Conservation (phyloP, 2,329 filamentous ascomycete species). For the Emmonsiellopsis sp. region DNA sequence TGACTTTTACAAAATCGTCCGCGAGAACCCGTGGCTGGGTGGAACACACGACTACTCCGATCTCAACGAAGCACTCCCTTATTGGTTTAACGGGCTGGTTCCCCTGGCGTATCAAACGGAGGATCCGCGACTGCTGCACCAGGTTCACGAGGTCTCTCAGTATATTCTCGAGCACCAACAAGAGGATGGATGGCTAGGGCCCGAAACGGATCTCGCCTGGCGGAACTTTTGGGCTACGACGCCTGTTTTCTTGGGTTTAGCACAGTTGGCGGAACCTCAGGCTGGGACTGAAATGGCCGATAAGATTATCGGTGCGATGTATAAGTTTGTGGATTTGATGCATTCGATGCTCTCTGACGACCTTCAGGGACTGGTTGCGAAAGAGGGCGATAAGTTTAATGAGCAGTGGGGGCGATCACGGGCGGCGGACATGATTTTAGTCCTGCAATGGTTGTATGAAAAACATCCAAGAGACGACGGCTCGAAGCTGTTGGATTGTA, state of each 20-base stretch:
- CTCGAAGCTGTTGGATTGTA: slow-evolving; percentile 31
- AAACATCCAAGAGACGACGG: slow-evolving; percentile 30
- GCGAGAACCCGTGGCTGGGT: slow-evolving; percentile 43
- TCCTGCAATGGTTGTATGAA: slow-evolving; percentile 42
- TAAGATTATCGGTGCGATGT: slow-evolving; percentile 40
- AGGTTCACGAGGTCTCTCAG: slow-evolving; percentile 37
- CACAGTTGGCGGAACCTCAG: slow-evolving; percentile 40
- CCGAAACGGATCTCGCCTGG: slow-evolving; percentile 34
- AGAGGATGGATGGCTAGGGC: slow-evolving; percentile 49
- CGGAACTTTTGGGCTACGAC: slow-evolving; percentile 47
- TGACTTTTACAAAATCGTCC: slow-evolving; percentile 49
- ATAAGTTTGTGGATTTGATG: slow-evolving; percentile 41
- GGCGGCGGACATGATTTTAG: slow-evolving; percentile 36
- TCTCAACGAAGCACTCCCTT: slow-evolving; percentile 47
- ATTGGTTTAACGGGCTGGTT: slow-evolving; percentile 51
- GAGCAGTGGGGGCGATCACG: slow-evolving; percentile 31
- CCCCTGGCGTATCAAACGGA: slow-evolving; percentile 45
- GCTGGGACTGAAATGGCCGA: slow-evolving; percentile 26
- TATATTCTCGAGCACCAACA: slow-evolving; percentile 42
- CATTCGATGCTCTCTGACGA: slow-evolving; percentile 47
- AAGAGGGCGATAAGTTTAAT: slow-evolving; percentile 35
- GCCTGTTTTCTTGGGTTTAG: slow-evolving; percentile 43
- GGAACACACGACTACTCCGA: slow-evolving; percentile 43
- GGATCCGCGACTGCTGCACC: slow-evolving; percentile 40
- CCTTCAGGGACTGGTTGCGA: slow-evolving; percentile 41